Percentiles rank a stretch among this genome's conserved stretches.
Conservation (phyloP, 2,329 filamentous ascomycete genomes). For the Trichoderma sp. region DNA sequence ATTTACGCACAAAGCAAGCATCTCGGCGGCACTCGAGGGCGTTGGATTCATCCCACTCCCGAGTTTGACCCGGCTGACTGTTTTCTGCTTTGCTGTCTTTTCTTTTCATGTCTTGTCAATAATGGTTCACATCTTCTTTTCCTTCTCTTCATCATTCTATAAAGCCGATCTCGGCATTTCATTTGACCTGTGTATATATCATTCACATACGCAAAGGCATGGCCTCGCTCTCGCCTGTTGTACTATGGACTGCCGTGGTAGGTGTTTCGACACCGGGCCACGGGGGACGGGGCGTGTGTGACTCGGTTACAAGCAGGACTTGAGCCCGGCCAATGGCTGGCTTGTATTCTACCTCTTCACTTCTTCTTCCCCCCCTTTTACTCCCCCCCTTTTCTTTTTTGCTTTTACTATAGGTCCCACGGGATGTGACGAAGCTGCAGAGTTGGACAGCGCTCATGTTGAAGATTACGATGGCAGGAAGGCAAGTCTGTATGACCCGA, state of each 20-base stretch:
- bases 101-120: constrained; percentile 8
- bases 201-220: constrained; percentile 21
- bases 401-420: background rate
- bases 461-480: constrained; percentile 13
- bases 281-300: constrained; percentile 1
- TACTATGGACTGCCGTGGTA: constrained; percentile 6
- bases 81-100: constrained; percentile 26
- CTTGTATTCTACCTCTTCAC: constrained; percentile 19
- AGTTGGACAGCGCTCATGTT: constrained; percentile 11
- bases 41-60: constrained; percentile 28
- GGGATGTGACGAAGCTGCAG: constrained; percentile 16
- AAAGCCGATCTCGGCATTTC: constrained; percentile 18
- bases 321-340: constrained; percentile 8
- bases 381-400: no score
- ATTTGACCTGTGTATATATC: constrained; percentile 26
- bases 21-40: constrained; percentile 33
- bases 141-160: constrained; percentile 11
- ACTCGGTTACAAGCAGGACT: constrained; percentile 16
- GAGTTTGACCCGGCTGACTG: constrained; percentile 31
- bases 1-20: constrained; percentile 30
- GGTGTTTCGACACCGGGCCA: background rate
- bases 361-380: constrained; percentile 5
- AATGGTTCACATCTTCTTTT: background rate
- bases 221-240: constrained; percentile 2
- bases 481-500: constrained; percentile 12